Evolutionary conservation across 2,329 filamentous ascomycete species (phyloP).

Genomic region (Thermomyces lanuginosus): DNA sequence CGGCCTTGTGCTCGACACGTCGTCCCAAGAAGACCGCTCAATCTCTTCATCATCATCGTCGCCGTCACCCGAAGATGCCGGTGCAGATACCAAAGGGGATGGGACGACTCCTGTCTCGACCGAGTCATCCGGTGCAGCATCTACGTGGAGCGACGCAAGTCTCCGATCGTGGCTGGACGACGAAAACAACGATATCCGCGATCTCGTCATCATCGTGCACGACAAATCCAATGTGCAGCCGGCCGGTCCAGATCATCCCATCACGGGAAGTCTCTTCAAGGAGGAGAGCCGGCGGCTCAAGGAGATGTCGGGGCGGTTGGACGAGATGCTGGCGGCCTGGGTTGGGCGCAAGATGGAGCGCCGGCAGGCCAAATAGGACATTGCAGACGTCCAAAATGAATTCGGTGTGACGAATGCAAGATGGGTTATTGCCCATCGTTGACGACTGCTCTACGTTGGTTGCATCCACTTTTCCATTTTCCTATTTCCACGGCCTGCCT

Average conservation of each 20-base stretch:
- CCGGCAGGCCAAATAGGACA: constrained; percentile 10
- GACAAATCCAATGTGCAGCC: constrained; percentile 74
- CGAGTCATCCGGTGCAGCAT: constrained; percentile 40
- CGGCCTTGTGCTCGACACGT: constrained; percentile 52
- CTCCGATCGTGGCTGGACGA: constrained; percentile 85
- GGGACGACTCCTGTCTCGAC: constrained; percentile 36
- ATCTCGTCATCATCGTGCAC: constrained; percentile 80
- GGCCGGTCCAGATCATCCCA: constrained; percentile 67
- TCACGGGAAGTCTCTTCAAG: constrained; percentile 63
- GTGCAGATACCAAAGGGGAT: constrained; percentile 14
- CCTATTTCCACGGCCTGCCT: too few species aligned
- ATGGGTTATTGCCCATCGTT: constrained; percentile 1
- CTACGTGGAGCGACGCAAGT: constrained; percentile 67
- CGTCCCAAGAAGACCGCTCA: constrained; percentile 50
- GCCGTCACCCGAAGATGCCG: constrained; percentile 29
- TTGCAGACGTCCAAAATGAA: constrained; percentile 3
- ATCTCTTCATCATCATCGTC: constrained; percentile 43
- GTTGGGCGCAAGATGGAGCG: constrained; percentile 34
- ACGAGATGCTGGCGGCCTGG: constrained; percentile 73
- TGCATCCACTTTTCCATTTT: too few species aligned
- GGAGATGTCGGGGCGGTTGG: constrained; percentile 78
- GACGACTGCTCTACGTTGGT: too few species aligned
- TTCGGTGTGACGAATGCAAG: constrained; percentile 1
- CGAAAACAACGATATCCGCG: constrained; percentile 69
- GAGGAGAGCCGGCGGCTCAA: constrained; percentile 74